A percentile compares a stretch with the other conserved stretches of the same genome.
phyloP scores from a whole-genome alignment of 495 filamentous ascomycete genomes.

The Tetracladium setigerum region DNA sequence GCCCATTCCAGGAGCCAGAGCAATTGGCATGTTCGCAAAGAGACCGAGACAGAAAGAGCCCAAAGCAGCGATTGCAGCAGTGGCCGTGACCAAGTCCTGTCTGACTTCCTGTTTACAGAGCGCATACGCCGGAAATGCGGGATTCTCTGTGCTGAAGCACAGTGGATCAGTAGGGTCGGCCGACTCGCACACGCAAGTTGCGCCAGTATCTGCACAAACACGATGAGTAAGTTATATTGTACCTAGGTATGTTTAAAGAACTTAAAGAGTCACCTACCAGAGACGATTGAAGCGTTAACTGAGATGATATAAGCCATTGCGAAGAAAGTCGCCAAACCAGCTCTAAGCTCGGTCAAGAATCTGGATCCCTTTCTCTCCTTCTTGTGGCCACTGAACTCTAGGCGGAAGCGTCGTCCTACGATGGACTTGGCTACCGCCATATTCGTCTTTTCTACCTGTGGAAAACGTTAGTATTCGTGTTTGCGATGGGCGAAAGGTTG shows the following conservation, averaged over 20 bases:
- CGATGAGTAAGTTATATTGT: slow-evolving; percentile 1
- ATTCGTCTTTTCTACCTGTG: slow-evolving; percentile 23
- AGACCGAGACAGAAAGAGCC: slow-evolving; percentile 69
- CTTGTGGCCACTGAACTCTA: slow-evolving; percentile 67
- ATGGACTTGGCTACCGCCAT: slow-evolving; percentile 25
- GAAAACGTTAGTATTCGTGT: not conserved
- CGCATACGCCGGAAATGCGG: slow-evolving; percentile 48
- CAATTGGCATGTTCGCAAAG: slow-evolving; percentile 61
- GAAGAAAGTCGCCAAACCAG: slow-evolving; percentile 75
- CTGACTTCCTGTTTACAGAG: slow-evolving; percentile 60
- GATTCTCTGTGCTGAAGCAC: slow-evolving; percentile 30
- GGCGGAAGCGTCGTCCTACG: slow-evolving; percentile 64
- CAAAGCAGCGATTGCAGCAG: slow-evolving; percentile 67
- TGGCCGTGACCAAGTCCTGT: slow-evolving; percentile 70
- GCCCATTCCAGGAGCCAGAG: slow-evolving; percentile 75
- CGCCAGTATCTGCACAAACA: slow-evolving; percentile 33
- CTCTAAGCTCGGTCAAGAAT: slow-evolving; percentile 74
- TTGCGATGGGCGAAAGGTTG: not conserved
- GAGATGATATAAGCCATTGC: slow-evolving; percentile 76
- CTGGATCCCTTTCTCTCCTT: slow-evolving; percentile 64
- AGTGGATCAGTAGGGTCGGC: slow-evolving; percentile 32
- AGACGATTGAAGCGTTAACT: slow-evolving; percentile 63
- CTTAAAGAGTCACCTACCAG: slow-evolving; percentile 26
- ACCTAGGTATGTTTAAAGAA: not conserved
- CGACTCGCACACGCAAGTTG: slow-evolving; percentile 63